phyloP scores from a whole-genome alignment of 306 rosid genomes.

The Cucumis hystrix region DNA sequence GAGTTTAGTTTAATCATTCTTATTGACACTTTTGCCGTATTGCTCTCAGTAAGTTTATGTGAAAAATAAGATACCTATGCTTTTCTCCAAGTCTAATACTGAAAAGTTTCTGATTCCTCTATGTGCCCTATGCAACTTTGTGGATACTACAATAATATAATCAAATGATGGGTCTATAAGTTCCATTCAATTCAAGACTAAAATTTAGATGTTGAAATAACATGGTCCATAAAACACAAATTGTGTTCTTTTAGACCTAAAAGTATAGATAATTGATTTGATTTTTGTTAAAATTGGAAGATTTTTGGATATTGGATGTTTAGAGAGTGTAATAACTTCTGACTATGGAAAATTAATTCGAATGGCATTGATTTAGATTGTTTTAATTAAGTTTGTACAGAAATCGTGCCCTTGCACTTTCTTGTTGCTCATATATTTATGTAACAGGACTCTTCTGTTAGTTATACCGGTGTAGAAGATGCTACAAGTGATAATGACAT shows the following conservation, averaged over 20 bases:
- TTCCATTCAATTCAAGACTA: neutral
- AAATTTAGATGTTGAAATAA: neutral
- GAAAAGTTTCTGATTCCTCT: neutral
- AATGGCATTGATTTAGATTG: neutral
- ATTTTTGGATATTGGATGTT: neutral
- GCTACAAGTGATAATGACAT: constrained; percentile 14
- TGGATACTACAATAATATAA: neutral
- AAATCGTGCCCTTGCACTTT: neutral
- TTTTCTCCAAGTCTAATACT: neutral
- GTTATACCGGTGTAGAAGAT: constrained; percentile 32
- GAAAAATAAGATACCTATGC: neutral
- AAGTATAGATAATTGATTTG: neutral
- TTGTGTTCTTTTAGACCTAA: neutral
- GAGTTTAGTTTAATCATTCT: neutral
- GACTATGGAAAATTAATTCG: neutral
- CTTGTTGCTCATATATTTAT: constrained; percentile 22
- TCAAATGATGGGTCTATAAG: neutral
- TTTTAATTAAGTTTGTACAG: neutral
- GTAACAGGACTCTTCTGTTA: constrained; percentile 62
- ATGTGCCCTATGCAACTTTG: neutral
- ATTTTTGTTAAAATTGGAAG: neutral
- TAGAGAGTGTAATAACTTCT: neutral
- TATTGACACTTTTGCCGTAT: neutral
- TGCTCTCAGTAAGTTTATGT: neutral
- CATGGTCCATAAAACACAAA: neutral